A percentile compares a stretch with the other conserved stretches of the same genome.
These are phyloP conservation scores for Ceratocystis papillata DNA, from an alignment of 2,329 filamentous ascomycete genomes.

Conservation along the genomic window DNA sequence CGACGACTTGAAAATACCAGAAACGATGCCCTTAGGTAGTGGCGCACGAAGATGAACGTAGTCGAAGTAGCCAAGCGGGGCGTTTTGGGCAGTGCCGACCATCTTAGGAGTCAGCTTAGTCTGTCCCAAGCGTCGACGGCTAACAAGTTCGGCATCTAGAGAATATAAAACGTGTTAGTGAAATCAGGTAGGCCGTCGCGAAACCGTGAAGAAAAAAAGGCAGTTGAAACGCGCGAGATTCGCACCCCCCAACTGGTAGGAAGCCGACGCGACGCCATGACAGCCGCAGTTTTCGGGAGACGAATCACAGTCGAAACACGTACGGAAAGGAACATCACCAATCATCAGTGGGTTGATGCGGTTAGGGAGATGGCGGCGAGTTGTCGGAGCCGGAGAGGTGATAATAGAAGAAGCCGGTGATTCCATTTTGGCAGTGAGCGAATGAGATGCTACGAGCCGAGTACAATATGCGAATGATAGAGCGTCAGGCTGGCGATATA, in stretches of 20 bases:
- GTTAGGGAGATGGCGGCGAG: conserved; percentile 41
- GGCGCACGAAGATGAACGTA: conserved; percentile 93
- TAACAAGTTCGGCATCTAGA: conserved; percentile 61
- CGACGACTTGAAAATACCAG: conserved; percentile 81
- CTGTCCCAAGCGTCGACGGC: conserved; percentile 79
- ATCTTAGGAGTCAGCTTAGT: conserved; percentile 81
- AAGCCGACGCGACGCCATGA: background rate
- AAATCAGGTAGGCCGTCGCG: too few species aligned
- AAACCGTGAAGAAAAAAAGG: background rate
- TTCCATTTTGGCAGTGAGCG: conserved; percentile 14
- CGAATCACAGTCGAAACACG: background rate
- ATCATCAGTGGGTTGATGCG: conserved; percentile 52
- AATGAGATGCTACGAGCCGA: too few species aligned
- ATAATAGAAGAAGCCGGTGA: conserved; percentile 18
- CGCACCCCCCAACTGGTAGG: background rate
- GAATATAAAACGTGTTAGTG: conserved; percentile 16
- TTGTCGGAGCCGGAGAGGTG: conserved; percentile 28
- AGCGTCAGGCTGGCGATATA: too few species aligned
- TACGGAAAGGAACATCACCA: conserved; percentile 43
- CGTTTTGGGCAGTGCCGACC: conserved; percentile 61
- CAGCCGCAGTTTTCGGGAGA: background rate
- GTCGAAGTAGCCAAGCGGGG: conserved; percentile 74
- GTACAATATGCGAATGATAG: too few species aligned
- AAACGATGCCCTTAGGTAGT: conserved; percentile 78
- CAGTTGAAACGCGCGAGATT: background rate